Percentiles rank a stretch among this genome's conserved stretches.
Evolutionary conservation across 2,329 filamentous ascomycete genomes (phyloP).

Genomic region (Colletotrichum trifolii): DNA sequence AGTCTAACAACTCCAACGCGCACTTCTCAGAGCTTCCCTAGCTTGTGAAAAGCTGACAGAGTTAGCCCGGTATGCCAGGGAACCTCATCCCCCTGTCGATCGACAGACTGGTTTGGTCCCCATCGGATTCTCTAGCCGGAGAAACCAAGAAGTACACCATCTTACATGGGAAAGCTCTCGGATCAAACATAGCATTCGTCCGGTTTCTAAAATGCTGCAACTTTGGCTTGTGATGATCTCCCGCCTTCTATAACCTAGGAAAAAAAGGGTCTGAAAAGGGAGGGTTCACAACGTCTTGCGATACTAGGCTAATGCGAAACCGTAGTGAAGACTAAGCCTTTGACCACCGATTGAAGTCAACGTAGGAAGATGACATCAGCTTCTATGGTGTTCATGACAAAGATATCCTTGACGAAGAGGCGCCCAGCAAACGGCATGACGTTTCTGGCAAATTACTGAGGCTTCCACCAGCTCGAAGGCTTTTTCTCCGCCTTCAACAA

Average conservation of each 20-base stretch:
- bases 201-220: not conserved
- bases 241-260: conserved; percentile 15
- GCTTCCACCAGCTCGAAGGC: conserved; percentile 17
- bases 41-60: conserved; percentile 23
- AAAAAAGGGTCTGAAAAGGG: conserved; percentile 1
- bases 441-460: conserved; percentile 18
- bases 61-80: conserved; percentile 25
- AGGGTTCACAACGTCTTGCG: not conserved
- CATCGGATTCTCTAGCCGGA: conserved; percentile 22
- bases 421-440: conserved; percentile 23
- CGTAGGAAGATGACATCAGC: conserved; percentile 10
- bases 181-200: conserved; percentile 8
- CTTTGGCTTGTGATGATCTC: conserved; percentile 26
- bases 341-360: no score
- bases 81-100: conserved; percentile 34
- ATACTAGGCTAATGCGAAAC: no score
- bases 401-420: conserved; percentile 5
- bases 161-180: conserved; percentile 28
- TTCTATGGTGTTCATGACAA: not conserved
- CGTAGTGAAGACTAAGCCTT: no score
- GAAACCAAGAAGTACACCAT: conserved; percentile 12
- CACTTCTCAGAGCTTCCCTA: conserved; percentile 16
- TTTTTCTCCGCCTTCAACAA: conserved; percentile 16
- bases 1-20: conserved; percentile 11
- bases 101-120: conserved; percentile 1